These are phyloP conservation scores for Candida sakaeoensis DNA, from an alignment of 805 yeast genomes.

Conservation along the genomic window DNA sequence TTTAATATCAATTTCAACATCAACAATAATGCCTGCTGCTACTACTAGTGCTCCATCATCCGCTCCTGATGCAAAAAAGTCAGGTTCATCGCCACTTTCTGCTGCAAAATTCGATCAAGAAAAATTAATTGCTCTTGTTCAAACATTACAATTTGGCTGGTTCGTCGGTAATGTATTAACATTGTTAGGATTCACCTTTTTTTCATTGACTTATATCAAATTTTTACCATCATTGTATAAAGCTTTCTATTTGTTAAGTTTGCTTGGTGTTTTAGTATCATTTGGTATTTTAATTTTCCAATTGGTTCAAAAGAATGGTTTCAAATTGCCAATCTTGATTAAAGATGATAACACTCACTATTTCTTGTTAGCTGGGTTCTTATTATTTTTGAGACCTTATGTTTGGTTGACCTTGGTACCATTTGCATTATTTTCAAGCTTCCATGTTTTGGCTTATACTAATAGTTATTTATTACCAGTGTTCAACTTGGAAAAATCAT, in stretches of 20 bases:
- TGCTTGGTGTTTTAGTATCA: conserved; percentile 63
- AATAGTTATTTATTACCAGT: conserved; percentile 67
- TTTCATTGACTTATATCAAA: conserved; percentile 29
- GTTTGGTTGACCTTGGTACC: conserved; percentile 65
- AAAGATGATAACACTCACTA: conserved; percentile 72
- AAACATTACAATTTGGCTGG: conserved; percentile 71
- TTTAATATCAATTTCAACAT: background rate
- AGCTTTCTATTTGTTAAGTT: conserved; percentile 55
- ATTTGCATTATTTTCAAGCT: conserved; percentile 70
- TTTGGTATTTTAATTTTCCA: conserved; percentile 76
- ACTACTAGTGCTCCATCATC: background rate
- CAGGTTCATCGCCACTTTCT: conserved; percentile 2
- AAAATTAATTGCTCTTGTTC: conserved; percentile 9
- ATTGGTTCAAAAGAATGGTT: conserved; percentile 29
- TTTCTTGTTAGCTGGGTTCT: conserved; percentile 52
- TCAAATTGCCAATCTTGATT: conserved; percentile 19
- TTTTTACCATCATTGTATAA: conserved; percentile 21
- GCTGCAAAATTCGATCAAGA: conserved; percentile 9
- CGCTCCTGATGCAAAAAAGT: background rate
- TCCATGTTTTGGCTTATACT: conserved; percentile 75
- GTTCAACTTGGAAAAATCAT: conserved; percentile 32
- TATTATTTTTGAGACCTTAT: conserved; percentile 49
- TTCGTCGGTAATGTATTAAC: conserved; percentile 47
- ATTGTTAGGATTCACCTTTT: conserved; percentile 27
- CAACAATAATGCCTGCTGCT: conserved; percentile 3